phyloP scores from a whole-genome alignment of 2,329 filamentous ascomycete species.

The Westerdykella aurantiaca region DNA sequence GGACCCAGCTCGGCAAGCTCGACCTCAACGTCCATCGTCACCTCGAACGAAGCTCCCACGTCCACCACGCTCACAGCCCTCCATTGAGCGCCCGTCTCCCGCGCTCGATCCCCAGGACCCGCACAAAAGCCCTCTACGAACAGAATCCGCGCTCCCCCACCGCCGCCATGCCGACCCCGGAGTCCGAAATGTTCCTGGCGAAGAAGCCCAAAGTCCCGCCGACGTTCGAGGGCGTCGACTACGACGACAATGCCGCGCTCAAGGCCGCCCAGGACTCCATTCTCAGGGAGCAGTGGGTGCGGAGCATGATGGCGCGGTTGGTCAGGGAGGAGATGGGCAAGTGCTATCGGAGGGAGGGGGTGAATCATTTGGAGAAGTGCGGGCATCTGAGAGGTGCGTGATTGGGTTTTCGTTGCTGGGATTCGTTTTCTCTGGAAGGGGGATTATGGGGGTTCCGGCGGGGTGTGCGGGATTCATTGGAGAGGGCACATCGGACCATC shows the following conservation, averaged over 20 bases:
- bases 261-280: constrained; percentile 80
- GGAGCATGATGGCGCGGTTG: constrained; percentile 79
- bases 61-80: constrained; percentile 1
- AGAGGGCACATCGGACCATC: not conserved
- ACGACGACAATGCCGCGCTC: constrained; percentile 72
- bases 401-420: not conserved
- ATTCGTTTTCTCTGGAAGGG: not conserved
- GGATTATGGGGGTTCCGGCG: not conserved
- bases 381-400: constrained; percentile 69
- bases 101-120: not conserved
- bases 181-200: constrained; percentile 74
- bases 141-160: constrained; percentile 2
- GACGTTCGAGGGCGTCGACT: constrained; percentile 82
- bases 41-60: constrained; percentile 4
- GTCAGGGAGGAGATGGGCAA: constrained; percentile 78
- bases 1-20: not conserved
- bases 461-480: not conserved
- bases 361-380: constrained; percentile 86
- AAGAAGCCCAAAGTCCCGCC: constrained; percentile 78
- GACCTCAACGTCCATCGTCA: not conserved
- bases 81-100: not conserved
- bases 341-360: constrained; percentile 77
- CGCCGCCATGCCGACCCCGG: constrained; percentile 68
- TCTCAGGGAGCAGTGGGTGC: constrained; percentile 82
- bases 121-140: not conserved